Evolutionary conservation across 2,329 filamentous ascomycete species (phyloP), one percentile per base, ranked within the genome.

Genomic region (Harringtonia aguacate): DNA sequence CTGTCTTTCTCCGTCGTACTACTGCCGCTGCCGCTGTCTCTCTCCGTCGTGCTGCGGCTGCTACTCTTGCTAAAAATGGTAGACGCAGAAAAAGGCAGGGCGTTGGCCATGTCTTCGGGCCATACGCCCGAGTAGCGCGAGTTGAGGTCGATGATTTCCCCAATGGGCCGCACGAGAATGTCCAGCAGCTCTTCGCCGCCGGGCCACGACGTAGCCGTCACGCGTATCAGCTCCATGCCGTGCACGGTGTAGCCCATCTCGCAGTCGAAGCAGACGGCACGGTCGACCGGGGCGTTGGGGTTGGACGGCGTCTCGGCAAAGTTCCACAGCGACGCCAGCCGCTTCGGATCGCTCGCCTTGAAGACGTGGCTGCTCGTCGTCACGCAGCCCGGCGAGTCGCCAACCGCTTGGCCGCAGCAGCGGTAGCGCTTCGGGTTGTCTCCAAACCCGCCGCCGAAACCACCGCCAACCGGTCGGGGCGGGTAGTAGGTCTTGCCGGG

Each of bases 171-270:
- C 24, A 55, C 52, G 12, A 56, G 48, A 15, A 95, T 73, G 57
- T 98, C 92, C 6, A 97, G 66, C 0, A 98, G 62, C 42, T 75
- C 72, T 42, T 80, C 74, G 18, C 86, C 84, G 9, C 72, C 68
- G 0, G 90, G 90, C 89, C 92, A 98, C 10, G 82, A 79, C 4
- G 90, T 82, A 6, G 86, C 89, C 0, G 92, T 97, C 4, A 98
- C 63, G 9, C 92, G 86, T 45, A 97, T 81, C 17, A 98, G 73
- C 60, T 98, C 92, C 51, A 97, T 67, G 0, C 94, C 92, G 40
- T 83, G 63, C 1, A 86, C 85, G 0, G 94, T 98, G 58, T 94
- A 97, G 5, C 86, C 86, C 92, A 98, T 98, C 59, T 98, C 92
- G 56, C 92, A 97, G 60, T 98, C 92, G 55, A 98, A 90, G 50